Base-by-base conservation (phyloP, 768 basidiomycete species). In the Leucogyrophana mollusca region DNA sequence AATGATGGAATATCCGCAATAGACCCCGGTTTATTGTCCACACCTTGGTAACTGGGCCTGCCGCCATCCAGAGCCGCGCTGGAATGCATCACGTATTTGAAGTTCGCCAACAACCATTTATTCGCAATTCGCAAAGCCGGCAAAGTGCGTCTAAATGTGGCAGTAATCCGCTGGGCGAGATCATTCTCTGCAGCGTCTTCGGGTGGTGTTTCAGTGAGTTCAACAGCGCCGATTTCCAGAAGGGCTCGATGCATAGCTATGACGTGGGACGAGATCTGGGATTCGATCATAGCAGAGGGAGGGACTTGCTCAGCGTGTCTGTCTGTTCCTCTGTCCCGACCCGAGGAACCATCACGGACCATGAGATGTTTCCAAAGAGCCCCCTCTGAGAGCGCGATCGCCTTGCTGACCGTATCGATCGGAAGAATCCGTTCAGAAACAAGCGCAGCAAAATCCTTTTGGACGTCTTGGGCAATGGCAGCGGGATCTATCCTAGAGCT, bases 291-390 rank as follows among this genome's bases (percentile, higher is more conserved):
- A 1, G 61, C 57, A 35, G 72, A 53, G 3, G 72, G 61, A 47
- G 66, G 58, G 40, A 66, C 50, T 23, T 66, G 55, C 47, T 55
- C 49, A 50, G 61, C 38, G 41, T 43, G 40, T 45, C 53, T 50
- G 13, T 35, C 49, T 33, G 64, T 54, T 45, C 52, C 54, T 57
- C 50, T 66, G 52, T 62, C 24, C 16, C 23, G 27, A 34, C 62
- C 51, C 9, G 64, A 52, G 34, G 70, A 52, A 32, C 68, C 55
- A 24, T 79, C 75, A 37, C 83, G 85, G 53, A 83, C 72, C 79
- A 90, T 85, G 21, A 87, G 78, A 49, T 90, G 80, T 52, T 85
- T 87, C 87, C 90, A 95, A 10, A 94, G 73, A 0, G 89, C 87
- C 24, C 89, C 86, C 51, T 95, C 80, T 1, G 84, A 75, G 32